phyloP scores from a whole-genome alignment of 2,329 filamentous ascomycete species.

The Cryoendolithus antarcticus region DNA sequence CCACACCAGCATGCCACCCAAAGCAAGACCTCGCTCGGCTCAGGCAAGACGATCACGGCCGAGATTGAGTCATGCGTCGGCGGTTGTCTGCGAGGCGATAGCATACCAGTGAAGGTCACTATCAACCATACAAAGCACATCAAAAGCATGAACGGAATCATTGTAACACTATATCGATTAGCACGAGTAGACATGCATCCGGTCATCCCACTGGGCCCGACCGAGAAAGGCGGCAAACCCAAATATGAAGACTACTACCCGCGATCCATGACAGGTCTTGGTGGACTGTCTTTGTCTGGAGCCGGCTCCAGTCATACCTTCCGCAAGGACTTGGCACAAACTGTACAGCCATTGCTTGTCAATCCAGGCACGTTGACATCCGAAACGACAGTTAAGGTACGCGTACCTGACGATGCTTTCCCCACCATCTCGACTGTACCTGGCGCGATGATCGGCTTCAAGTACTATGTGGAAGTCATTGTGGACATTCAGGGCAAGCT shows the following conservation, averaged over 20 bases:
- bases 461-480: constrained; percentile 85
- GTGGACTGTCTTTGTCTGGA: constrained; percentile 74
- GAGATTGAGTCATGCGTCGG: constrained; percentile 71
- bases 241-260: constrained; percentile 79
- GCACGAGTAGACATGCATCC: constrained; percentile 76
- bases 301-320: constrained; percentile 85
- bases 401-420: constrained; percentile 80
- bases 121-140: constrained; percentile 82
- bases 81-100: constrained; percentile 77
- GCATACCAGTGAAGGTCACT: constrained; percentile 63
- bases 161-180: constrained; percentile 83
- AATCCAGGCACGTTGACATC: constrained; percentile 68
- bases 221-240: constrained; percentile 53
- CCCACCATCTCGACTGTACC: constrained; percentile 85
- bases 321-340: constrained; percentile 84
- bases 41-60: constrained; percentile 71
- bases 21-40: constrained; percentile 38
- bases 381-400: constrained; percentile 68
- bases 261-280: constrained; percentile 73
- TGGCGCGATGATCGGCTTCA: constrained; percentile 88
- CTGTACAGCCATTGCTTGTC: constrained; percentile 76
- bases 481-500: constrained; percentile 84
- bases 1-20: constrained; percentile 38
- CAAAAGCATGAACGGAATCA: constrained; percentile 83
- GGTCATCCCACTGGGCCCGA: constrained; percentile 46